A percentile compares a stretch with the other conserved stretches of the same genome.
phyloP scores from a whole-genome alignment of 2,329 filamentous ascomycete species.

The Rasamsonia emersonii region DNA sequence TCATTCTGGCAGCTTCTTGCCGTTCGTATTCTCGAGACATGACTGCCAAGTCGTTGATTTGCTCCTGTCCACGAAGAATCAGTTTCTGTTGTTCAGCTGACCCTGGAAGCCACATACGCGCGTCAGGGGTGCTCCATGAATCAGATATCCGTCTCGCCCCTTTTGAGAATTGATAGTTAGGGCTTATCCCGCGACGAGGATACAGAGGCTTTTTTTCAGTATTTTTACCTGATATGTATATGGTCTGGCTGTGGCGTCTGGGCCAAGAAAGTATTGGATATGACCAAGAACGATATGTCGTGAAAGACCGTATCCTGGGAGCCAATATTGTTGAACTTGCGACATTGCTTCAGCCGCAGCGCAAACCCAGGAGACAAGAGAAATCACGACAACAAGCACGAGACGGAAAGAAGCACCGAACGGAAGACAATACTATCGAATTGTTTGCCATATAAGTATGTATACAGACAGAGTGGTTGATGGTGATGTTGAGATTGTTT shows the following conservation, averaged over 20 bases:
- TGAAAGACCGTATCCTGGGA: slow-evolving; percentile 41
- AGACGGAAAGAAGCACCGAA: slow-evolving; percentile 1
- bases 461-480: too few relatives aligned
- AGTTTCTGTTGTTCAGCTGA: slow-evolving; percentile 2
- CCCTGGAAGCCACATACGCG: slow-evolving; percentile 24
- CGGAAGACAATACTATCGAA: too few relatives aligned
- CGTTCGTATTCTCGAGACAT: slow-evolving; percentile 41
- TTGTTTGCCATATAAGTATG: too few relatives aligned
- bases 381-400: slow-evolving; percentile 2
- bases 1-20: slow-evolving; percentile 39
- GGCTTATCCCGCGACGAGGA: slow-evolving; percentile 4
- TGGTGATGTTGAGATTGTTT: too few relatives aligned
- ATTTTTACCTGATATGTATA: slow-evolving; percentile 42
- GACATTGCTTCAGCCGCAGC: slow-evolving; percentile 21
- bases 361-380: slow-evolving; percentile 4
- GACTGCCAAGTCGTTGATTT: slow-evolving; percentile 41
- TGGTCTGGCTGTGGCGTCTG: slow-evolving; percentile 37
- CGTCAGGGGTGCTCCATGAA: slow-evolving; percentile 38
- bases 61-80: slow-evolving; percentile 26
- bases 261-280: slow-evolving; percentile 42
- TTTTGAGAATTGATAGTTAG: slow-evolving; percentile 22
- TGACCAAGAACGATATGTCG: slow-evolving; percentile 41
- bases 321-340: slow-evolving; percentile 37
- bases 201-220: not conserved
- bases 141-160: slow-evolving; percentile 42